Evolutionary conservation across 257 asterid genomes (phyloP).

Genomic region (Solanum tarapatanum): DNA sequence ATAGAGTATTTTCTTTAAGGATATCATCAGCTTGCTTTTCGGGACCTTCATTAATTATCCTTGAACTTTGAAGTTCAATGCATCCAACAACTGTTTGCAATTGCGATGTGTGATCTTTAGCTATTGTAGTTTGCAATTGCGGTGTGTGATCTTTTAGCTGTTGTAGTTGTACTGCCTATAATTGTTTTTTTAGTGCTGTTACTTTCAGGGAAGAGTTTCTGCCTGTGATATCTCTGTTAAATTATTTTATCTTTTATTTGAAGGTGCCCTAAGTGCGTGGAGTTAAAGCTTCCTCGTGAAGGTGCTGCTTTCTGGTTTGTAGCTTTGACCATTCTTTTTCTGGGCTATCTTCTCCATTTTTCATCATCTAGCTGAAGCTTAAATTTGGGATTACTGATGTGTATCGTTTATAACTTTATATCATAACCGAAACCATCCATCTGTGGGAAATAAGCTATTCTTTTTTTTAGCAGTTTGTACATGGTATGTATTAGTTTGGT

Average conservation of each 20-base stretch:
- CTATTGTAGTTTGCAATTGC: background rate
- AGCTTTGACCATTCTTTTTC: conserved; percentile 3
- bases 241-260: background rate
- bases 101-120: background rate
- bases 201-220: background rate
- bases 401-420: background rate
- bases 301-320: conserved; percentile 97
- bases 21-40: background rate
- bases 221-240: background rate
- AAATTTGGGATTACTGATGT: background rate
- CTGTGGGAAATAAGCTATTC: background rate
- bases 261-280: conserved; percentile 95
- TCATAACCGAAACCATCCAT: background rate
- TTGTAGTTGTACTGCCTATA: background rate
- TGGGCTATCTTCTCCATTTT: background rate
- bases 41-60: background rate
- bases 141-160: background rate
- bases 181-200: background rate
- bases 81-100: background rate
- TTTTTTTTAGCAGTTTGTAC: background rate
- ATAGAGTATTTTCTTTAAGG: background rate
- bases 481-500: background rate
- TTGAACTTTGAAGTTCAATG: background rate
- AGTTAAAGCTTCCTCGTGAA: conserved; percentile 90
- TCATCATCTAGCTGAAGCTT: background rate